Evolutionary conservation across 306 rosid genomes (phyloP), one percentile per base, ranked within the genome.

Genomic region (Echinosophora koreensis): DNA sequence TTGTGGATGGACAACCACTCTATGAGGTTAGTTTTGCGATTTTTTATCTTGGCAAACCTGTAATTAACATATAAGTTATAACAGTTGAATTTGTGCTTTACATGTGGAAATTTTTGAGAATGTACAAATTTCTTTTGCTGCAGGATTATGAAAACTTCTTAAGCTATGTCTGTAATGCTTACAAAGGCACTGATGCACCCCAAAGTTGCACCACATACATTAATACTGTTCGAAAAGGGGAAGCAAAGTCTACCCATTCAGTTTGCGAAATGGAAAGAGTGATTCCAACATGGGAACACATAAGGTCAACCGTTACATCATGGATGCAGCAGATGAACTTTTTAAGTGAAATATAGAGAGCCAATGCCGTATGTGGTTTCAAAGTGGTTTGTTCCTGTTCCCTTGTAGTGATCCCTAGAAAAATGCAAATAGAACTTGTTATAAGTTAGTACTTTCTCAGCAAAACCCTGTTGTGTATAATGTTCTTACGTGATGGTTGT

Each of bases 1-100:
- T 92, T 77, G 96, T 95, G 15, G 83, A 92, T 82, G 99, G 97
- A 68, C 65, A 88, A 54, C 97, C 99, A 50, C 88, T 95, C 50
- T 89, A 89, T 12, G 97, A 92, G 93, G 97, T 92, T 55, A 74
- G 91, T 90, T 81, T 66, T 77, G 71, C 89, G 22, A 58, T 18
- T 2, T 30, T 69, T 17, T 65, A 49, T 37, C 1, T 3, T 4
- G 11, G 18, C 9, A 52, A 62, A 22, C 12, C 32, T 46, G 28
- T 9, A 22, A 52, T 60, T 46, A 56, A 44, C 50, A 66, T 16
- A 66, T 22, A 28, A 79, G 11, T 6, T 14, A 42, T 60, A n/a
- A 8, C 47, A 18, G 1, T 55, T 32, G 8, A 51, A 13, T n/a
- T 39, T 35, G 4, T 47, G 39, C 56, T 57, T 49, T 61, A 1